Base-by-base conservation (phyloP, 805 yeast species). In the Pichia manshurica region DNA sequence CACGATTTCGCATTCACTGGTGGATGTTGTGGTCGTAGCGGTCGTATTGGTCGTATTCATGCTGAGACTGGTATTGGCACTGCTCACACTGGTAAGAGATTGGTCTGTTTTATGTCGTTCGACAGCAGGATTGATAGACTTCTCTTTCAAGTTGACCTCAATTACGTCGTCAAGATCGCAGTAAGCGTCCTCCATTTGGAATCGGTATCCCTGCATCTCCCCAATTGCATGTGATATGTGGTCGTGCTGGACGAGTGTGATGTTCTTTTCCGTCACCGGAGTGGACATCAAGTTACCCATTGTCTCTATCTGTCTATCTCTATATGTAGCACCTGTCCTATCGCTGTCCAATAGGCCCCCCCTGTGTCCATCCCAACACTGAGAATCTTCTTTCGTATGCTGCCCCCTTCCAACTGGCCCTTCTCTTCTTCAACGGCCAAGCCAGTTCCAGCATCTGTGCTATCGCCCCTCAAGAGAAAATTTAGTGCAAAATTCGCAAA, bases 201-300 rank as follows among this genome's bases (percentile, higher is more conserved):
- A 66, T 45, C 91, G 65, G 62, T 82, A 84, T 4, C 91, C 90
- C 60, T 84, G 89, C 87, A 84, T 84, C 28, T 85, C 77, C 2
- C 89, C 90, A 5, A 83, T 69, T 41, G 81, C 73, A 57, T 81
- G 82, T 31, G 81, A 73, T 42, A 78, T 61, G 32, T 78, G 70
- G 31, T 62, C 66, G 52, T 68, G 71, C 42, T 60, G 68, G 45
- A 68, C 69, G 50, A 72, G 70, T 17, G 77, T 76, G 40, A 84
- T 73, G 38, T 75, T 65, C 61, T 84, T 82, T 52, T 82, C 87
- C 52, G 84, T 82, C 42, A 82, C 73, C 2, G 90, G 89, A 57
- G 82, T 87, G 37, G 90, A 84, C 47, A 84, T 67, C 48, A 84
- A 64, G 59, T 83, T 87, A 3, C 91, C 91, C 91, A 84, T 84